Evolutionary conservation across 2,329 filamentous ascomycete genomes (phyloP).

Genomic region (Arthrobotrys megalospora): DNA sequence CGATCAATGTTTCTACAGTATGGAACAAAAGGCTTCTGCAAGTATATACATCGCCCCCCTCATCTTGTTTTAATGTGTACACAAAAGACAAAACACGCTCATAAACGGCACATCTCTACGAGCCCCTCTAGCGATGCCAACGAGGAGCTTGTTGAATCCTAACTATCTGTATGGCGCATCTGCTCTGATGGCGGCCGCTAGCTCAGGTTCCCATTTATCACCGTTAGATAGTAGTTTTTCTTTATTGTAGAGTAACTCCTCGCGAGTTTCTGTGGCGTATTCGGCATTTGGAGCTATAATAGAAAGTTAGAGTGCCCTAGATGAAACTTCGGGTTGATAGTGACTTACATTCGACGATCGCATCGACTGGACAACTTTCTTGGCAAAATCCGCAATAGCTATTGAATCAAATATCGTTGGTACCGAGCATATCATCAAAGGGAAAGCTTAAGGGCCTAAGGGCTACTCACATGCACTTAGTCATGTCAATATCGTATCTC

Average conservation of each 20-base stretch:
- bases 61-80: conserved; percentile 66
- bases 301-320: conserved; percentile 61
- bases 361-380: conserved; percentile 98
- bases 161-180: conserved; percentile 90
- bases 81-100: conserved; percentile 60
- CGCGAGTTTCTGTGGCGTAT: conserved; percentile 83
- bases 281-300: conserved; percentile 78
- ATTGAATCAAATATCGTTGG: conserved; percentile 19
- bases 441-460: neutral
- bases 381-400: conserved; percentile 77
- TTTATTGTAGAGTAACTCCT: conserved; percentile 98
- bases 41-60: conserved; percentile 63
- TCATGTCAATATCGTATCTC: conserved; percentile 99
- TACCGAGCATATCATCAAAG: neutral
- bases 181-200: conserved; percentile 90
- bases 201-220: conserved; percentile 97
- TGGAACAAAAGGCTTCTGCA: conserved; percentile 21
- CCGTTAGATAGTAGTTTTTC: conserved; percentile 91
- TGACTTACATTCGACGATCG: conserved; percentile 80
- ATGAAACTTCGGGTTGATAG: conserved; percentile 12
- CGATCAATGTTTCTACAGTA: conserved; percentile 27
- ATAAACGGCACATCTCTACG: conserved; percentile 24
- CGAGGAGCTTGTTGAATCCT: neutral
- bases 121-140: conserved; percentile 3
- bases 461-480: conserved; percentile 83